These are phyloP conservation scores for Rutstroemia sp. DNA, from an alignment of 2,329 filamentous ascomycete genomes.

Conservation along the genomic window DNA sequence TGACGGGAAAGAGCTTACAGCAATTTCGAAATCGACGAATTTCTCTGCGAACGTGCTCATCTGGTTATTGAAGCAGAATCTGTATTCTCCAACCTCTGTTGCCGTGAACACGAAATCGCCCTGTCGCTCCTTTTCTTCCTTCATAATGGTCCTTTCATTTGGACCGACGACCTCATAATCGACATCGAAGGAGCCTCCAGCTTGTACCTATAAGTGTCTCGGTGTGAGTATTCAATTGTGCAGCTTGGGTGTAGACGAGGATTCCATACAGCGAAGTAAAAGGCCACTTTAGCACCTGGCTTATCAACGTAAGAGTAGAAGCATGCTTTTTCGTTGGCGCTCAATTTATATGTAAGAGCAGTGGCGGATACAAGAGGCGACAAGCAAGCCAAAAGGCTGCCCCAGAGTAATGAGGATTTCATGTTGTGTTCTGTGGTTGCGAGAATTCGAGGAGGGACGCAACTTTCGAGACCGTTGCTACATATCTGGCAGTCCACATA, in stretches of 20 bases:
- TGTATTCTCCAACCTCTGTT: constrained; percentile 79
- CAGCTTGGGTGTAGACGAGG: constrained; percentile 13
- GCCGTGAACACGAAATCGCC: constrained; percentile 98
- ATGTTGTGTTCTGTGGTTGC: constrained; percentile 38
- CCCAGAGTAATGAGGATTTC: constrained; percentile 55
- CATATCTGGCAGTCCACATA: constrained; percentile 3
- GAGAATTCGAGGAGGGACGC: neutral
- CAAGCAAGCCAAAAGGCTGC: constrained; percentile 65
- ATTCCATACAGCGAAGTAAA: constrained; percentile 85
- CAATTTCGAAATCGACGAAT: constrained; percentile 95
- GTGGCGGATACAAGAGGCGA: constrained; percentile 72
- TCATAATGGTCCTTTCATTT: constrained; percentile 69
- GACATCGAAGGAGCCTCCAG: constrained; percentile 93
- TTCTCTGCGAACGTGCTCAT: constrained; percentile 99
- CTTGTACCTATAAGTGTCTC: constrained; percentile 67
- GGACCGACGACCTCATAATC: constrained; percentile 86
- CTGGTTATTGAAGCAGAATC: constrained; percentile 97
- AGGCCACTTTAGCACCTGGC: constrained; percentile 82
- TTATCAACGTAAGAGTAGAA: constrained; percentile 80
- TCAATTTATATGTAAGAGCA: constrained; percentile 86
- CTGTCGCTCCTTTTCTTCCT: constrained; percentile 86
- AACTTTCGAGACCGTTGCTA: constrained; percentile 7
- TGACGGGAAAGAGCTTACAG: constrained; percentile 48
- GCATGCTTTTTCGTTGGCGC: constrained; percentile 88
- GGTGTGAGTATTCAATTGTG: neutral